Evolutionary conservation across 257 asterid species (phyloP), one percentile per base, ranked within the genome.

Genomic region (Verbena officinalis): DNA sequence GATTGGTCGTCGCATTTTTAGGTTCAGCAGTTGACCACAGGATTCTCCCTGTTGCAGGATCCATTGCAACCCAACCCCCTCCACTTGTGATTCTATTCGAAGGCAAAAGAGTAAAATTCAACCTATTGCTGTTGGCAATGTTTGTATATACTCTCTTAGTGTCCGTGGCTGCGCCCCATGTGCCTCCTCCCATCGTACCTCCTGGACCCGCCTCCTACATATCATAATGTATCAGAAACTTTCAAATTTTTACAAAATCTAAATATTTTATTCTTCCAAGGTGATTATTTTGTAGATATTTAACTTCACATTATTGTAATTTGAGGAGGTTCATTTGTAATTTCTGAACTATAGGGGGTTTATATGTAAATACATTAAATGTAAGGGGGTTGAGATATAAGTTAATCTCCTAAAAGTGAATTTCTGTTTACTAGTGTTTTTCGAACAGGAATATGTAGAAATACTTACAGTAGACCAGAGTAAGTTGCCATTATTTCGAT

Each of bases 21-120:
- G 91, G 86, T 50, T 63, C 78, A 5, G 83, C 86, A 1, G 88
- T 75, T n/a, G 91, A 80, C 88, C 88, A 79, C 43, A 79, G 1
- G 22, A 81, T 42, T 20, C 69, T 17, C n/a, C 91, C 91, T 0
- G 76, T 73, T 19, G 33, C 54, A 33, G 84, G 75, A 60, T 77
- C 83, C 88, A 84, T 73, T 9, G 80, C 79, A 5, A 79, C 88
- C 88, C 91, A 84, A 4, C 75, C 83, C 16, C 86, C 84, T 14
- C 81, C 83, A 0, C 38, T 71, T 5, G 78, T 81, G 58, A 82
- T 67, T 1, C 73, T 68, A 3, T 59, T 57, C 0, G 83, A 72
- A 7, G 87, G 90, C 2, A 45, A 9, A n/a, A 84, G 73, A 1
- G 77, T 70, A 52, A 78, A 81, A 45, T 78, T 77, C 59, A 19